These are phyloP conservation scores for Cicer arietinum DNA, from an alignment of 306 rosid genomes.

Conservation along the genomic window DNA sequence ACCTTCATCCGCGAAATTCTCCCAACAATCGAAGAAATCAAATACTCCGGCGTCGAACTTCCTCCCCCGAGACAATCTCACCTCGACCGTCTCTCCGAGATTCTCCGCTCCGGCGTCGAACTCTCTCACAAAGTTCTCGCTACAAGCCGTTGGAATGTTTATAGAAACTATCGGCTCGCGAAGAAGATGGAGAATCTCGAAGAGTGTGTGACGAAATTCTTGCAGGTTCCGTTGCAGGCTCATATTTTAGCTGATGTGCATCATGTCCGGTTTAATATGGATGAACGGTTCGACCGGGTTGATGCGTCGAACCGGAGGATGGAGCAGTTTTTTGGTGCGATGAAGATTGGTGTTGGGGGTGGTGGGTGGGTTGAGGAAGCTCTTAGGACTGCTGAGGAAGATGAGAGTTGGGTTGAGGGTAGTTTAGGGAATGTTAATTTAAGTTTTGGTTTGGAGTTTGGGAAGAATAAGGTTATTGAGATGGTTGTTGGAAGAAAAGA, in stretches of 20 bases:
- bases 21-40: slow-evolving; percentile 73
- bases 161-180: slow-evolving; percentile 65
- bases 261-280: slow-evolving; percentile 53
- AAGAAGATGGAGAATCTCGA: slow-evolving; percentile 79
- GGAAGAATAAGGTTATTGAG: slow-evolving; percentile 73
- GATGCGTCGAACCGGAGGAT: slow-evolving; percentile 56
- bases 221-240: slow-evolving; percentile 62
- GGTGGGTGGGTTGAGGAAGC: slow-evolving; percentile 82
- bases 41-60: slow-evolving; percentile 81
- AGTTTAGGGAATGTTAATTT: slow-evolving; percentile 50
- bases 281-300: slow-evolving; percentile 69
- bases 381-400: slow-evolving; percentile 65
- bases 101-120: slow-evolving; percentile 66
- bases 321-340: slow-evolving; percentile 58
- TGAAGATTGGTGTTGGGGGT: slow-evolving; percentile 67
- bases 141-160: slow-evolving; percentile 74
- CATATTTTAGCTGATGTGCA: slow-evolving; percentile 78
- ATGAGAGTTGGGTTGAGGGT: slow-evolving; percentile 49
- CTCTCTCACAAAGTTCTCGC: slow-evolving; percentile 60
- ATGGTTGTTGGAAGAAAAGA: slow-evolving; percentile 56
- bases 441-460: slow-evolving; percentile 60
- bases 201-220: slow-evolving; percentile 54
- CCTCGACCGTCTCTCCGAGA: slow-evolving; percentile 71
- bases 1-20: slow-evolving; percentile 44
- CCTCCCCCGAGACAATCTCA: slow-evolving; percentile 62